These are phyloP conservation scores for Microthyrium microscopicum DNA, from an alignment of 2,329 filamentous ascomycete genomes.

Conservation along the genomic window DNA sequence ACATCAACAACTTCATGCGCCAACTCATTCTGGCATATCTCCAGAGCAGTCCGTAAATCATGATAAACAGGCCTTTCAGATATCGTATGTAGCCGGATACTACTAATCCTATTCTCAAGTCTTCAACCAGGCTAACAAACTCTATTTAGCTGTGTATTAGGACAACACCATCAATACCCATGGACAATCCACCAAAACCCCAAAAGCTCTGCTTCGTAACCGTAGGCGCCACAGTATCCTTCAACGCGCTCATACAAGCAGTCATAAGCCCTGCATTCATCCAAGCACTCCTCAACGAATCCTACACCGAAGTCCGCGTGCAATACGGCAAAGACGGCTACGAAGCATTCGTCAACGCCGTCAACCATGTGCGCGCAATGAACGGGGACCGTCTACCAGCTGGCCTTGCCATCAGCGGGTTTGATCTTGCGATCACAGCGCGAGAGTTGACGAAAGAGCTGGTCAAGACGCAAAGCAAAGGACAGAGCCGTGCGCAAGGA, in stretches of 20 bases:
- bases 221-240: slow-evolving; percentile 79
- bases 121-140: no score
- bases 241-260: slow-evolving; percentile 51
- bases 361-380: slow-evolving; percentile 15
- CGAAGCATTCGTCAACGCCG: no score
- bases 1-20: no score
- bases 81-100: no score
- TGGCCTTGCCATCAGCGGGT: slow-evolving; percentile 7
- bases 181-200: background rate
- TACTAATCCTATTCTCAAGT: no score
- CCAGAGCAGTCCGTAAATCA: no score
- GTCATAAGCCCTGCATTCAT: slow-evolving; percentile 44
- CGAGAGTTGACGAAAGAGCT: slow-evolving; percentile 9
- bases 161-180: background rate
- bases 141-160: no score
- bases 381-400: background rate
- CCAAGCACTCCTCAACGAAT: slow-evolving; percentile 35
- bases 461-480: background rate
- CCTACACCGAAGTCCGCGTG: slow-evolving; percentile 56
- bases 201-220: slow-evolving; percentile 59
- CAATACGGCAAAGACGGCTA: slow-evolving; percentile 63
- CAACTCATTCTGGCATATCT: no score
- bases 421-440: slow-evolving; percentile 12
- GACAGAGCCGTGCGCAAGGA: slow-evolving; percentile 36
- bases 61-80: no score